These are phyloP conservation scores for Adansonia digitata DNA, from an alignment of 345 rosid genomes.

Conservation along the genomic window DNA sequence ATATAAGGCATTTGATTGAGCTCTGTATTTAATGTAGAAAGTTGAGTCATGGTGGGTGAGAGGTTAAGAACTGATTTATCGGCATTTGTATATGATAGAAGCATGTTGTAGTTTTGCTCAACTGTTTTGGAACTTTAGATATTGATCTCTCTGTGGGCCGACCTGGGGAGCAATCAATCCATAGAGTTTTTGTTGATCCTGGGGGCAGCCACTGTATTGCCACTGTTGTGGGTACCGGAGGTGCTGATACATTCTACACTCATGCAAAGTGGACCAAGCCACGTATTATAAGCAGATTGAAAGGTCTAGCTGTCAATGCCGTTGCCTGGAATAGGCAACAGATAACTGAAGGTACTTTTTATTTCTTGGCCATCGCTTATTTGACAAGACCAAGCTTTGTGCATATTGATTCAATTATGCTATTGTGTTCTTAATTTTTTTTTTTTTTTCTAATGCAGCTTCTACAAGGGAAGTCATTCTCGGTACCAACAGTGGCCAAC, in stretches of 20 bases:
- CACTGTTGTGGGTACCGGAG: conserved; percentile 70
- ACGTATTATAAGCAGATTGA: conserved; percentile 65
- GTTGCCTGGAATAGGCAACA: conserved; percentile 97
- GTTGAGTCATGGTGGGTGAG: not conserved
- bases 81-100: not conserved
- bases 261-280: conserved; percentile 98
- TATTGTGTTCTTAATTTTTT: not conserved
- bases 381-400: not conserved
- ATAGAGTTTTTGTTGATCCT: conserved; percentile 92
- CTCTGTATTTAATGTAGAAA: not conserved
- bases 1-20: not conserved
- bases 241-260: conserved; percentile 82
- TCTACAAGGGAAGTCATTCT: conserved; percentile 92
- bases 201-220: conserved; percentile 97
- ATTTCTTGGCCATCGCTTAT: not conserved
- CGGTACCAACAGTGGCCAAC: conserved; percentile 90
- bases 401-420: conserved; percentile 13
- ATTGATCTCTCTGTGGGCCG: conserved; percentile 84
- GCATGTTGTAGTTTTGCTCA: not conserved
- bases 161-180: conserved; percentile 85
- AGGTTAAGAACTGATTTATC: not conserved
- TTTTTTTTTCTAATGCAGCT: conserved; percentile 36
- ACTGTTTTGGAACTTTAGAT: conserved; percentile 35
- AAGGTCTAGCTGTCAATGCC: conserved; percentile 76
- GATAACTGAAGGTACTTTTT: conserved; percentile 80